A percentile compares a stretch with the other conserved stretches of the same genome.
Conservation (phyloP, 768 basidiomycete species). For the Clitopilus hobsonii region DNA sequence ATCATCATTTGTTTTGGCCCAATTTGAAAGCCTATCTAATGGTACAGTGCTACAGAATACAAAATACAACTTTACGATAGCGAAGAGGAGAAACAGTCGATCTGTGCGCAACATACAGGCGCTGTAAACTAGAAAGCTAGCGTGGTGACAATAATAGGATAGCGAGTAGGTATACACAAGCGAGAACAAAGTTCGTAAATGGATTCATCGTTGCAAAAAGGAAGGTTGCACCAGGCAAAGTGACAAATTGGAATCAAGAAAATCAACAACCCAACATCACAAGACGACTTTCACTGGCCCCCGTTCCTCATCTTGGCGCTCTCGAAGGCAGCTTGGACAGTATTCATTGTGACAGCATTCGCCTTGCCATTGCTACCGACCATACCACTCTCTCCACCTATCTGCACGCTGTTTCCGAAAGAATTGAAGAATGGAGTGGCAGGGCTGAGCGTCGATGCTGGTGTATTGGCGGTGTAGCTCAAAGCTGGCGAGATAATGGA, state of each 20-base stretch:
- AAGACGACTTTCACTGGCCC: not conserved
- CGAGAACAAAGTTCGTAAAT: no score
- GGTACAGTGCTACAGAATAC: no score
- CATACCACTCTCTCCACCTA: not conserved
- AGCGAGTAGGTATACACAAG: no score
- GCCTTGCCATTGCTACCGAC: not conserved
- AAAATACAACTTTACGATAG: no score
- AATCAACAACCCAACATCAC: no score
- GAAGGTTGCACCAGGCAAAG: not conserved
- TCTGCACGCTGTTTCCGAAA: conserved; percentile 26
- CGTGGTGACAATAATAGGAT: no score
- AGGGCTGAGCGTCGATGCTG: conserved; percentile 58
- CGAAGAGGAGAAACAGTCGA: no score
- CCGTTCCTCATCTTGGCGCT: not conserved
- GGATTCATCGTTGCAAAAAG: no score
- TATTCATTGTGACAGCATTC: not conserved
- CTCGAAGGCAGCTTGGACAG: not conserved
- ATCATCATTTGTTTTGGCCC: no score
- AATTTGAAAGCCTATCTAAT: no score
- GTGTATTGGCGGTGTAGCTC: conserved; percentile 62
- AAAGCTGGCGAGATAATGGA: conserved; percentile 54
- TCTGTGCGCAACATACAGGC: no score
- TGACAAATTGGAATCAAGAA: not conserved
- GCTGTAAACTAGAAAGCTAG: no score
- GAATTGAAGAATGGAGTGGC: conserved; percentile 69